Percentiles rank a stretch among this genome's conserved stretches.
These are phyloP conservation scores for Dioszegia aurantiaca DNA, from an alignment of 768 basidiomycete genomes.

Conservation along the genomic window DNA sequence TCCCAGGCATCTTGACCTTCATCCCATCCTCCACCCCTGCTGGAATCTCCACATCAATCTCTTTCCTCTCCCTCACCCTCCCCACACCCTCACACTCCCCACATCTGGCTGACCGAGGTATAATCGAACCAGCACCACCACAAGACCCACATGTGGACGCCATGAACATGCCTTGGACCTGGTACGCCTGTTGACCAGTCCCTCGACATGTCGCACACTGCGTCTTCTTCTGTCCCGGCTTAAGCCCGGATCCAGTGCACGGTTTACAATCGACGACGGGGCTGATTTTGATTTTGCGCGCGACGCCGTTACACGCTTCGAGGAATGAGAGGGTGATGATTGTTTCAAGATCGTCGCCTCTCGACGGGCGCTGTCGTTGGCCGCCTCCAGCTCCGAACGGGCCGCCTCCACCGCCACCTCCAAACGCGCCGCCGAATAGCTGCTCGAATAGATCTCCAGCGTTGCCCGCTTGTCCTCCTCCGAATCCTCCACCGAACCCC, in stretches of 20 bases:
- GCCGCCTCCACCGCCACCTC: conserved; percentile 56
- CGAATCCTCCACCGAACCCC: conserved; percentile 60
- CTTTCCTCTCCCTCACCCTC: conserved; percentile 74
- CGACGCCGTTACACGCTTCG: conserved; percentile 89
- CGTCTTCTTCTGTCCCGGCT: conserved; percentile 74
- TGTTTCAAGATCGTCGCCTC: conserved; percentile 80
- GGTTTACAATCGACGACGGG: conserved; percentile 79
- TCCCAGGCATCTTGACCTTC: conserved; percentile 73
- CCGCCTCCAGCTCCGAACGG: conserved; percentile 54
- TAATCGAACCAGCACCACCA: conserved; percentile 71
- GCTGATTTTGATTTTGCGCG: conserved; percentile 68
- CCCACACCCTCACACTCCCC: conserved; percentile 79
- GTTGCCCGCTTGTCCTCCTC: conserved; percentile 50
- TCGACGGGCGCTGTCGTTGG: conserved; percentile 53
- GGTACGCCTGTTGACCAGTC: conserved; percentile 80
- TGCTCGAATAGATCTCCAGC: conserved; percentile 76
- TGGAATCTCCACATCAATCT: conserved; percentile 77
- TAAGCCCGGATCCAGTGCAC: conserved; percentile 83
- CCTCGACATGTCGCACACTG: conserved; percentile 80
- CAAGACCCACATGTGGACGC: conserved; percentile 82
- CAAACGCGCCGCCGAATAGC: conserved; percentile 65
- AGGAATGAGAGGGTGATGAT: conserved; percentile 75
- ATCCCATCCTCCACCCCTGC: conserved; percentile 95
- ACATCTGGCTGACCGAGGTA: conserved; percentile 77
- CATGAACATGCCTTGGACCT: conserved; percentile 96